phyloP scores from a whole-genome alignment of 176 grass and related monocot genomes.

The Lolium multiflorum region DNA sequence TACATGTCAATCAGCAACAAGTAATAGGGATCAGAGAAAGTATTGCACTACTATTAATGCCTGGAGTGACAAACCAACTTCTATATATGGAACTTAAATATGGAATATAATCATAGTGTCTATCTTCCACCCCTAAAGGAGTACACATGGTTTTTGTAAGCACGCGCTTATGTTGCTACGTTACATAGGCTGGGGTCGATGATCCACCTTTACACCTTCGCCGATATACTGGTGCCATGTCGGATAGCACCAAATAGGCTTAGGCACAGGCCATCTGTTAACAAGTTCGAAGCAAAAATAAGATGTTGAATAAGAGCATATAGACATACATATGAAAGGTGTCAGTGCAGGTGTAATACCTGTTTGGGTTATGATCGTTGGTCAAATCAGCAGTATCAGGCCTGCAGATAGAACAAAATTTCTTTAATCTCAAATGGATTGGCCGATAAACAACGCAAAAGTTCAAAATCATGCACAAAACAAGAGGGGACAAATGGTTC shows the following conservation, averaged over 20 bases:
- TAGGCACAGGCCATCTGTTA: slow-evolving; percentile 19
- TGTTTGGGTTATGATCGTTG: background rate
- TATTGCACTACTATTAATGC: no score
- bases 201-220: background rate
- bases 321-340: background rate
- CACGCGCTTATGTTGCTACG: background rate
- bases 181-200: background rate
- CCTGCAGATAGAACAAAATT: background rate
- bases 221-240: background rate
- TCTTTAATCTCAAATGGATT: background rate
- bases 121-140: background rate
- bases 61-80: background rate
- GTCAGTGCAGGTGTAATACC: slow-evolving; percentile 4
- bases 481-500: background rate
- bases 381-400: background rate
- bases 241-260: background rate
- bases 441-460: background rate
- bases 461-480: background rate
- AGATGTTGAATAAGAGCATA: background rate
- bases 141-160: background rate
- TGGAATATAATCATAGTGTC: background rate
- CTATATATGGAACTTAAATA: background rate
- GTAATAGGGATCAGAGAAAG: no score
- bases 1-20: no score
- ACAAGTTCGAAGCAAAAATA: background rate